These are phyloP conservation scores for Cephalotrichum gorgonifer DNA, from an alignment of 2,329 filamentous ascomycete species.

Conservation along the genomic window DNA sequence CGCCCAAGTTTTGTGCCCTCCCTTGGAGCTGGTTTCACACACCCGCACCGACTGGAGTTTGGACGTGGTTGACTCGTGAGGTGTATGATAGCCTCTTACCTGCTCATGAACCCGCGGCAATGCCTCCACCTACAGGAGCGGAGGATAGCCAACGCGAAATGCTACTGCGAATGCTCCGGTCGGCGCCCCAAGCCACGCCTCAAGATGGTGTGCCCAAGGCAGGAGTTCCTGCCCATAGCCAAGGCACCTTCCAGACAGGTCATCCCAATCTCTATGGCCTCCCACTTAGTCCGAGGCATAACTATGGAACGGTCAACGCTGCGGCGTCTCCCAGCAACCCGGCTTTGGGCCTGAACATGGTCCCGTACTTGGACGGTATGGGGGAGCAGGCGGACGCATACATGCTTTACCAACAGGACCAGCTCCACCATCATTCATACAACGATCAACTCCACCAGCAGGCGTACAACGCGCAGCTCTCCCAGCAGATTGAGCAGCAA, in stretches of 20 bases:
- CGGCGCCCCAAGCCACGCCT: neutral
- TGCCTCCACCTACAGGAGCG: neutral
- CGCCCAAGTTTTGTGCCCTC: constrained; percentile 23
- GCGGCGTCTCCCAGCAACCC: neutral
- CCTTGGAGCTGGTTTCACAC: constrained; percentile 42
- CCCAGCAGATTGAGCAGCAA: constrained; percentile 4
- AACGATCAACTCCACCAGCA: constrained; percentile 1
- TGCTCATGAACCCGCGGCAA: neutral
- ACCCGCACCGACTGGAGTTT: constrained; percentile 16
- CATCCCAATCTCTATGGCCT: neutral
- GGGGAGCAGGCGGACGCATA: neutral
- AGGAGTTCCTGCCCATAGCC: neutral
- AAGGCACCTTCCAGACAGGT: neutral
- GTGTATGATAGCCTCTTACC: neutral
- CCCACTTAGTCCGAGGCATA: neutral
- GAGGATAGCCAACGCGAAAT: constrained; percentile 1
- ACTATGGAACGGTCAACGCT: neutral
- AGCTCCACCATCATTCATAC: neutral
- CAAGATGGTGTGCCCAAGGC: neutral
- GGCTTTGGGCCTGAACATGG: neutral
- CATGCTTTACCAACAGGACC: constrained; percentile 1
- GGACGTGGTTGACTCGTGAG: neutral
- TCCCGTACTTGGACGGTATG: neutral
- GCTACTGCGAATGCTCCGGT: constrained; percentile 4
- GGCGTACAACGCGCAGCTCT: neutral